phyloP scores from a whole-genome alignment of 495 filamentous ascomycete species.

The Penicillium coprophilum region DNA sequence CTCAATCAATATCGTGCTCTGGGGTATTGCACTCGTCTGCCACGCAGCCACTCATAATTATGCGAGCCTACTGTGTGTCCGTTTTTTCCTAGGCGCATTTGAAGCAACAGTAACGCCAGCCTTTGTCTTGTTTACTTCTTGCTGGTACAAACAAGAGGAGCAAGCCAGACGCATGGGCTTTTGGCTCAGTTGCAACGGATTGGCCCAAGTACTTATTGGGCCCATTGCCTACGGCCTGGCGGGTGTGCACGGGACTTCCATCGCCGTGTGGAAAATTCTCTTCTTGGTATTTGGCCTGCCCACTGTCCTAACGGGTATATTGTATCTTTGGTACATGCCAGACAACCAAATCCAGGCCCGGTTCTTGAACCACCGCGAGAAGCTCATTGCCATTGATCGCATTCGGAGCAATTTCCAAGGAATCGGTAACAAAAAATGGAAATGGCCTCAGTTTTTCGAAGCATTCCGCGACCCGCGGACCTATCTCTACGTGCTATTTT shows the following conservation, averaged over 20 bases:
- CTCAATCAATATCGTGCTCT: slow-evolving; percentile 43
- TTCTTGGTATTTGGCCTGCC: slow-evolving; percentile 34
- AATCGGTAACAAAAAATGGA: slow-evolving; percentile 51
- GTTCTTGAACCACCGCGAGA: slow-evolving; percentile 38
- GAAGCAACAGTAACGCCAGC: slow-evolving; percentile 57
- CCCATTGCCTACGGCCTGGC: slow-evolving; percentile 40
- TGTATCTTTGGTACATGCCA: slow-evolving; percentile 42
- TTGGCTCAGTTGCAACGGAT: slow-evolving; percentile 52
- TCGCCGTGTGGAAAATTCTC: slow-evolving; percentile 33
- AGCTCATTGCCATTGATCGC: slow-evolving; percentile 48
- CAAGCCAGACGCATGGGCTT: slow-evolving; percentile 46
- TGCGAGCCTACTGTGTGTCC: slow-evolving; percentile 30
- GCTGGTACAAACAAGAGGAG: slow-evolving; percentile 53
- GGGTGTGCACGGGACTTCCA: slow-evolving; percentile 17
- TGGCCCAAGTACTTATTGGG: slow-evolving; percentile 46
- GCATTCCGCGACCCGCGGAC: slow-evolving; percentile 28
- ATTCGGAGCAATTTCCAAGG: slow-evolving; percentile 52
- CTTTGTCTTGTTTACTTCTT: slow-evolving; percentile 38
- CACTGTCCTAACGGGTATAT: slow-evolving; percentile 31
- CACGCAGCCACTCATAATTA: slow-evolving; percentile 51
- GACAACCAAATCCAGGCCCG: slow-evolving; percentile 43
- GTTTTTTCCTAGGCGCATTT: slow-evolving; percentile 60
- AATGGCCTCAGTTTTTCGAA: slow-evolving; percentile 47
- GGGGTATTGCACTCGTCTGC: slow-evolving; percentile 54
- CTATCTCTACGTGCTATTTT: neutral